Base-by-base conservation (phyloP, 2,329 filamentous ascomycete genomes). In the Aspergillus tamarii region DNA sequence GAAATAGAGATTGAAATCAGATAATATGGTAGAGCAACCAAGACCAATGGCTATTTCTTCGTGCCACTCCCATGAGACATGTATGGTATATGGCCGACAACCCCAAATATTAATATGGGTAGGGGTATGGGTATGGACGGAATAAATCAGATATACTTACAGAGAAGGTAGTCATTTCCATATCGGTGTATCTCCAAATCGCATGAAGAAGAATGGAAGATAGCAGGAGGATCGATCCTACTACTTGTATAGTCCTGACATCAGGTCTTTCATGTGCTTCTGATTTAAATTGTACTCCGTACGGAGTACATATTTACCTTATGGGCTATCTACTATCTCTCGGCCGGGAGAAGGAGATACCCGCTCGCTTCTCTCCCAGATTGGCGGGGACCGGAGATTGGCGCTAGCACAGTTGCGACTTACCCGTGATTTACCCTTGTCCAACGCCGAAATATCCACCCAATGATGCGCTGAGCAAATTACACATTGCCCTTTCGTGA, bases 91-190 rank as follows among this genome's bases (percentile, higher is more conserved):
- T 28, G 45, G 7, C 16, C 16, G 16, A 48, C 19, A 26, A 16
- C 45, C 34, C 21, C 19, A 19, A 14, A 48, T 48, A 28, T 23
- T 23, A 14, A 11, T 10, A 41, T 21, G 12, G 23, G 11, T 10
- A 41, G 26, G 14, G 14, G 43, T 46, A 46, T 46, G n/a, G 10
- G n/a, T 34, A 34, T 34, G 32, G 32, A 34, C 43, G n/a, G 21
- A 46, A 21, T 46, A 19, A 5, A 23, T 23, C 14, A 46, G 34
- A 16, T 16, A 41, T 41, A 72, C 81, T 75, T 72, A 84, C 83
- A 55, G 81, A 81, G 71, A 84, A 85, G n/a, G 78, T 71, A 64
- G 81, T 69, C 78, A 82, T 82, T 53, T 14, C 36, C 30, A n/a
- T 19, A n/a, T 28, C 14, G 7, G 12, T 57, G n/a, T 46, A n/a